phyloP scores from a whole-genome alignment of 2,329 filamentous ascomycete genomes.

The Fusarium miscanthi region DNA sequence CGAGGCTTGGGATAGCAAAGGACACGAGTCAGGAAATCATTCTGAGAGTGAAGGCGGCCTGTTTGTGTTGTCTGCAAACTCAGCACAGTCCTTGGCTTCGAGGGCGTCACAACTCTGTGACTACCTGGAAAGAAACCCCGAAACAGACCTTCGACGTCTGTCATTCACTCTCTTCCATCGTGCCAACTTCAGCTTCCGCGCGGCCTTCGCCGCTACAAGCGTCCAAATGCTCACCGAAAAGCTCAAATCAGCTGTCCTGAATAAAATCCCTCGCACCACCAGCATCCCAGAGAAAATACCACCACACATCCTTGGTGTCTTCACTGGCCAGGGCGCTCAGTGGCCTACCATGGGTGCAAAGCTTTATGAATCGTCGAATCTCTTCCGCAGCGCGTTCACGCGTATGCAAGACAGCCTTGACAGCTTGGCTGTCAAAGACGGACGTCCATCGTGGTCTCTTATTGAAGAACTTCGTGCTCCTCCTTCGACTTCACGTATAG shows the following conservation, averaged over 20 bases:
- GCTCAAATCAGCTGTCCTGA: neutral
- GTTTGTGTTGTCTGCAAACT: neutral
- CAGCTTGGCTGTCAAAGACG: neutral
- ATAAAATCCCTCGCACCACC: conserved; percentile 5
- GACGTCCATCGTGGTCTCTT: neutral
- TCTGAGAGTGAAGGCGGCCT: neutral
- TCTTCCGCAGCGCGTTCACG: neutral
- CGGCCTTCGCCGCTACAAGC: neutral
- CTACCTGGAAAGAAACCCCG: neutral
- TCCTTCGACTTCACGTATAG: neutral
- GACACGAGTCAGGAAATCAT: neutral
- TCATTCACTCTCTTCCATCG: neutral
- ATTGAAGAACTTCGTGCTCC: neutral
- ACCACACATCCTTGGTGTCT: neutral
- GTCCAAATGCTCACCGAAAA: neutral
- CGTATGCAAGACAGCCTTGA: neutral
- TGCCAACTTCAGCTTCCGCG: neutral
- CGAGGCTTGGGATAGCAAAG: neutral
- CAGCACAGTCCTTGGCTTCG: neutral
- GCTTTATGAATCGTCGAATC: neutral
- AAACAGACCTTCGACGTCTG: neutral
- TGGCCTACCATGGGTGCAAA: neutral
- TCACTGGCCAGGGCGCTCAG: conserved; percentile 1
- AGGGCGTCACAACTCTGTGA: neutral
- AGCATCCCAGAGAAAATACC: neutral